phyloP scores from a whole-genome alignment of 306 rosid genomes.

The Elaeagnus macrophylla region DNA sequence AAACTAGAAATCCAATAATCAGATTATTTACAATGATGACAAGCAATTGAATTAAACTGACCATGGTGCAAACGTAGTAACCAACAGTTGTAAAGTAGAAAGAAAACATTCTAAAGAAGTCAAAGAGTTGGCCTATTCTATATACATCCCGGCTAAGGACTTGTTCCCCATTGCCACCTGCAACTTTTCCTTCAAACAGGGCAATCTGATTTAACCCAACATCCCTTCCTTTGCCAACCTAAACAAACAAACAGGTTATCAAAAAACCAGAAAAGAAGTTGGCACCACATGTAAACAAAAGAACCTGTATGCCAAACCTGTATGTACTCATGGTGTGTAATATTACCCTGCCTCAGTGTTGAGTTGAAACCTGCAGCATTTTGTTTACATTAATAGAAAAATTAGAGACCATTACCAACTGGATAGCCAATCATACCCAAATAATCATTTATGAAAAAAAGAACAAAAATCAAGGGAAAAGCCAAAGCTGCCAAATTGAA shows the following conservation, averaged over 20 bases:
- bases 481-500: neutral
- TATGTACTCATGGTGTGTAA: slow-evolving; percentile 93
- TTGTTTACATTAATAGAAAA: slow-evolving; percentile 5
- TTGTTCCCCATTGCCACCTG: slow-evolving; percentile 99
- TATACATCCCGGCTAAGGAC: slow-evolving; percentile 91
- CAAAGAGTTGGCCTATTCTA: slow-evolving; percentile 87
- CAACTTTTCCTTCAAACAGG: slow-evolving; percentile 96
- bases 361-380: slow-evolving; percentile 81
- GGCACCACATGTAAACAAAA: slow-evolving; percentile 17
- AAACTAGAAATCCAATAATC: neutral
- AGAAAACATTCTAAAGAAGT: slow-evolving; percentile 95
- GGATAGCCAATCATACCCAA: neutral
- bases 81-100: slow-evolving; percentile 95
- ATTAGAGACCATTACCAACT: neutral
- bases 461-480: neutral
- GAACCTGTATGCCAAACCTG: slow-evolving; percentile 50
- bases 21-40: neutral
- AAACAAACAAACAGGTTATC: slow-evolving; percentile 23
- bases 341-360: slow-evolving; percentile 87
- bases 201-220: slow-evolving; percentile 98
- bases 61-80: slow-evolving; percentile 92
- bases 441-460: neutral
- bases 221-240: slow-evolving; percentile 99
- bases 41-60: slow-evolving; percentile 18
- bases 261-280: slow-evolving; percentile 15